These are phyloP conservation scores for Penicillium brasilianum DNA, from an alignment of 2,329 filamentous ascomycete genomes.

Conservation along the genomic window DNA sequence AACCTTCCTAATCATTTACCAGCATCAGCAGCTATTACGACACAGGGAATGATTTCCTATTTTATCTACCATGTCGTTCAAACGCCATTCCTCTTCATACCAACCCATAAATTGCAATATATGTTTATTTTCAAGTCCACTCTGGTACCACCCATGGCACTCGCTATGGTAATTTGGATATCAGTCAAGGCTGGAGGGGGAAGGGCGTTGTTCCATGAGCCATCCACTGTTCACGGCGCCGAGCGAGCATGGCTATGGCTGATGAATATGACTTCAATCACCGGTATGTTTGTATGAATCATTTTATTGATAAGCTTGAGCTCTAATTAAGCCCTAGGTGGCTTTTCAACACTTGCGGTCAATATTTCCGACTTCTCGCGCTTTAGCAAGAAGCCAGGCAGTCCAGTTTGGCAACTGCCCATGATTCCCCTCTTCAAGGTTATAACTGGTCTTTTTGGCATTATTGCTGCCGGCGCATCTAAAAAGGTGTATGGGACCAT, in stretches of 20 bases:
- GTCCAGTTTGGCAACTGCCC: background rate
- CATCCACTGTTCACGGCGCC: constrained; percentile 3
- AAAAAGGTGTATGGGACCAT: background rate
- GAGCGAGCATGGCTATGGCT: background rate
- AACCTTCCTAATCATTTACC: constrained; percentile 55
- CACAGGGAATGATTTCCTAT: constrained; percentile 29
- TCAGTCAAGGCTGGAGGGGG: constrained; percentile 21
- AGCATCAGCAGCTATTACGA: constrained; percentile 30
- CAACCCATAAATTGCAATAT: constrained; percentile 26
- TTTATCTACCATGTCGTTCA: constrained; percentile 27
- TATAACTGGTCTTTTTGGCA: constrained; percentile 46
- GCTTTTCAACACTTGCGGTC: constrained; percentile 40
- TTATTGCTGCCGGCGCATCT: constrained; percentile 36
- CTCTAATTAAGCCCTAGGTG: constrained; percentile 18
- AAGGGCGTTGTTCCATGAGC: constrained; percentile 21
- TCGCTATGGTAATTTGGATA: constrained; percentile 29
- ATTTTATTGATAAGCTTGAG: background rate
- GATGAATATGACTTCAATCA: background rate
- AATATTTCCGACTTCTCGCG: constrained; percentile 46
- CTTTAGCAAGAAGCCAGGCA: constrained; percentile 36
- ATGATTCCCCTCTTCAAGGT: background rate
- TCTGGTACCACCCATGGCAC: constrained; percentile 23
- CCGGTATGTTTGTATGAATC: background rate
- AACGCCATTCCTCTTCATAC: constrained; percentile 29
- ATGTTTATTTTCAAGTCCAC: constrained; percentile 30